These are phyloP conservation scores for Lolium multiflorum DNA, from an alignment of 176 grass and related monocot genomes.

Conservation along the genomic window DNA sequence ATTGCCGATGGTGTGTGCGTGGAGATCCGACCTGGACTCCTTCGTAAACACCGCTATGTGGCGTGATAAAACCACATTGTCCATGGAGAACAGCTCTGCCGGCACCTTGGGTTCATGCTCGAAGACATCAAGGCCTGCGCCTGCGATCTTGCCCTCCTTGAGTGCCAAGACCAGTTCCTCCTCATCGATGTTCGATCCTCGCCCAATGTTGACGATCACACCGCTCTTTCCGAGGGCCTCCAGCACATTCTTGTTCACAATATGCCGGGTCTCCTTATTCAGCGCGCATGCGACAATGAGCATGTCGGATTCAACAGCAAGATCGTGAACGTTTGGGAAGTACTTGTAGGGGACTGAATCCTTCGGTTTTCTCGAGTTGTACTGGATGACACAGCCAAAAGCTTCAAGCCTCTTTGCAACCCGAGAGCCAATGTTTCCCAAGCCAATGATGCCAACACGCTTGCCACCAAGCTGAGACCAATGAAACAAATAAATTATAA, in stretches of 20 bases:
- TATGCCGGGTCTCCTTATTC: constrained; percentile 37
- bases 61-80: constrained; percentile 51
- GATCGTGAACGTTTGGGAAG: not conserved
- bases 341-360: constrained; percentile 22
- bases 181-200: constrained; percentile 50
- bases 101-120: constrained; percentile 51
- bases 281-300: constrained; percentile 56
- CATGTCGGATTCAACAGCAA: constrained; percentile 50
- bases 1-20: constrained; percentile 14
- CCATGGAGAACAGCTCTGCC: constrained; percentile 45
- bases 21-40: constrained; percentile 34
- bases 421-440: constrained; percentile 63
- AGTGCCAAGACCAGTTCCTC: constrained; percentile 35
- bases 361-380: constrained; percentile 52
- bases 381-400: constrained; percentile 59
- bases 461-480: constrained; percentile 57
- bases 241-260: constrained; percentile 39
- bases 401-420: constrained; percentile 64
- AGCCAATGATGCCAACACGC: constrained; percentile 63
- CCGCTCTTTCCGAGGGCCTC: constrained; percentile 40
- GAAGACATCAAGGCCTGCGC: constrained; percentile 57
- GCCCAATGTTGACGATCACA: constrained; percentile 53
- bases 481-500: not conserved
- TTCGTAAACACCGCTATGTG: constrained; percentile 25
- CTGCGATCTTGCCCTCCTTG: constrained; percentile 44